phyloP scores from a whole-genome alignment of 805 yeast genomes.

The Cyberlindnera euphorbiiphila region DNA sequence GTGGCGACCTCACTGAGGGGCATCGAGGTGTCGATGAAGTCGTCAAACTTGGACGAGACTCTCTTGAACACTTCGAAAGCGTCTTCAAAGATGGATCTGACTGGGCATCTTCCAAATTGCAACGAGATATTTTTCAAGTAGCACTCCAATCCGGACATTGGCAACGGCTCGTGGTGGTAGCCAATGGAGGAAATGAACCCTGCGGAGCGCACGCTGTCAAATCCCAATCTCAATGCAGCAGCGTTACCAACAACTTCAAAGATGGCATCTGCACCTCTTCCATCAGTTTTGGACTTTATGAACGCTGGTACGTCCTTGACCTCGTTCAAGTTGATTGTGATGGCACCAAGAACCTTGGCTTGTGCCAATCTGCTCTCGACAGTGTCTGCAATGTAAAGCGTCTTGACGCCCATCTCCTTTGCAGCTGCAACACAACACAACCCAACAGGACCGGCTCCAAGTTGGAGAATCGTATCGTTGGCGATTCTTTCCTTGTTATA shows the following conservation, averaged over 20 bases:
- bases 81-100: constrained; percentile 51
- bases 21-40: constrained; percentile 47
- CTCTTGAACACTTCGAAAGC: constrained; percentile 44
- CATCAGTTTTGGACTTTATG: constrained; percentile 34
- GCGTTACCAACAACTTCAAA: constrained; percentile 58
- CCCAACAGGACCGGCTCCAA: constrained; percentile 75
- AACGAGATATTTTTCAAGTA: constrained; percentile 52
- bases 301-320: constrained; percentile 34
- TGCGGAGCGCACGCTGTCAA: constrained; percentile 50
- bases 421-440: constrained; percentile 66
- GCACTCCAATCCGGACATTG: constrained; percentile 54
- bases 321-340: constrained; percentile 39
- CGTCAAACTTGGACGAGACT: constrained; percentile 42
- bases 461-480: constrained; percentile 41
- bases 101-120: constrained; percentile 64
- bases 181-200: constrained; percentile 59
- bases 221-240: constrained; percentile 47
- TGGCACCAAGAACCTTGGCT: constrained; percentile 54
- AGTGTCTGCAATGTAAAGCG: constrained; percentile 61
- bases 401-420: constrained; percentile 65
- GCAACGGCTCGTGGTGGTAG: constrained; percentile 54
- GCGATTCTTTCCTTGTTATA: constrained; percentile 33
- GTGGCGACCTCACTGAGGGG: constrained; percentile 41
- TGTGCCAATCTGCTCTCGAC: constrained; percentile 57
- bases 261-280: constrained; percentile 56